These are phyloP conservation scores for Metarhizium rileyi DNA, from an alignment of 2,329 filamentous ascomycete species.

Conservation along the genomic window DNA sequence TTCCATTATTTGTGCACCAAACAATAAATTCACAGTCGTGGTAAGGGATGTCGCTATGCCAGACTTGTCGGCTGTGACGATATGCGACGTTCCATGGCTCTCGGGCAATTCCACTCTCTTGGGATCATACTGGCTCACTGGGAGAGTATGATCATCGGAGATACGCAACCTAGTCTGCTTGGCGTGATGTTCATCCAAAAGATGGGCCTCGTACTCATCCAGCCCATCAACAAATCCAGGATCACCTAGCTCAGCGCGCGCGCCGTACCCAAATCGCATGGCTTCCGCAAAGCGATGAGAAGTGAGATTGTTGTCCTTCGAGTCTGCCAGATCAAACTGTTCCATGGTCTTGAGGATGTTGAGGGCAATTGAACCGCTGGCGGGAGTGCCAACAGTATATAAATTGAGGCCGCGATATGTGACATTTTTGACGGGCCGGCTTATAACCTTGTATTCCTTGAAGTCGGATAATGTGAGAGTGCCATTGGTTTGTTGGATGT, in stretches of 20 bases:
- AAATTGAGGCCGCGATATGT: slow-evolving; percentile 63
- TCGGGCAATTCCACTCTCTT: slow-evolving; percentile 54
- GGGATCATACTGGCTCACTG: slow-evolving; percentile 66
- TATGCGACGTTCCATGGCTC: slow-evolving; percentile 64
- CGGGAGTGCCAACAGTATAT: slow-evolving; percentile 61
- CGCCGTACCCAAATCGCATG: slow-evolving; percentile 79
- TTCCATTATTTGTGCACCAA: slow-evolving; percentile 70
- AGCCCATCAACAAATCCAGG: slow-evolving; percentile 62
- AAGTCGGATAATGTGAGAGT: slow-evolving; percentile 78
- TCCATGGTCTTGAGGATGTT: slow-evolving; percentile 75
- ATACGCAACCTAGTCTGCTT: slow-evolving; percentile 55
- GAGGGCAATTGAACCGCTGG: slow-evolving; percentile 67
- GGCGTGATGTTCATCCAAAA: slow-evolving; percentile 55
- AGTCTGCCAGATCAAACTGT: slow-evolving; percentile 54
- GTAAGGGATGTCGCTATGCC: slow-evolving; percentile 75
- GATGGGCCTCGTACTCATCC: slow-evolving; percentile 51
- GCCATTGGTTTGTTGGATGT: slow-evolving; percentile 61
- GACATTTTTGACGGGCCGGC: slow-evolving; percentile 54
- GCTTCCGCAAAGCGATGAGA: slow-evolving; percentile 81
- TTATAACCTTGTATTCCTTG: slow-evolving; percentile 57
- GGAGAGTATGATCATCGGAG: slow-evolving; percentile 59
- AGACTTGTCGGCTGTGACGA: slow-evolving; percentile 59
- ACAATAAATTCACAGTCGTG: slow-evolving; percentile 80
- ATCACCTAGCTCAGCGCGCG: slow-evolving; percentile 72
- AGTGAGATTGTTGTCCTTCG: slow-evolving; percentile 50